Base-by-base conservation (phyloP, 2,329 filamentous ascomycete genomes). In the Hymenoscyphus salicellus region DNA sequence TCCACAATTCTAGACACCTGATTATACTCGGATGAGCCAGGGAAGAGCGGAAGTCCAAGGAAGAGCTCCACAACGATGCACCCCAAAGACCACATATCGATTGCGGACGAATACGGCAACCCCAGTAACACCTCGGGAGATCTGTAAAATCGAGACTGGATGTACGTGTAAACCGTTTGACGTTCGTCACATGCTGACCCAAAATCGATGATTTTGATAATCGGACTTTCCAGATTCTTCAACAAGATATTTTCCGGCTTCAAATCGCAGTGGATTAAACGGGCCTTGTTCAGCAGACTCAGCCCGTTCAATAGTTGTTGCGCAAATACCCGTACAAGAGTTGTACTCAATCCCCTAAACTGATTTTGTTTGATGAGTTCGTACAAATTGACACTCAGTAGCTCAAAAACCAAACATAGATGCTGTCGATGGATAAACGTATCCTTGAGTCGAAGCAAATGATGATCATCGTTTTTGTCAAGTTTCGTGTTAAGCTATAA, bases 161-260 rank as follows among this genome's bases (percentile, higher is more conserved):
- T 99, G 77, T 99, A 99, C 5, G 95, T 99, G 78, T 99, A 99
- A 32, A 99, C 95, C 0, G 95, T 99, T 77, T 99, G 95, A 60
- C 95, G 89, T 79, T 99, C 95, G 77, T 99, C 95, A 77, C 95
- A 99, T 16, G 95, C 95, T 43, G 95, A 99, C 55, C 95, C 95
- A 75, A 99, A 99, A 83, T 99, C 95, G 77, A 99, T 99, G 74
- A 99, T 97, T 78, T 99, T 99, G 84, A 99, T 99, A 71, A 99
- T 98, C 2, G 95, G 95, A 73, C 94, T 98, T 77, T 99, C 95
- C 52, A 99, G 87, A 76, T 99, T 99, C 79, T 99, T 99, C 62
- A 99, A 82, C 55, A 99, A 80, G 64, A 99, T 99, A 72, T 99
- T 99, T 78, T 99, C 95, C 0, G 95, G 95, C 77, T 99, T 99